Conservation (phyloP, 768 basidiomycete genomes). For the Auricularia sp. region DNA sequence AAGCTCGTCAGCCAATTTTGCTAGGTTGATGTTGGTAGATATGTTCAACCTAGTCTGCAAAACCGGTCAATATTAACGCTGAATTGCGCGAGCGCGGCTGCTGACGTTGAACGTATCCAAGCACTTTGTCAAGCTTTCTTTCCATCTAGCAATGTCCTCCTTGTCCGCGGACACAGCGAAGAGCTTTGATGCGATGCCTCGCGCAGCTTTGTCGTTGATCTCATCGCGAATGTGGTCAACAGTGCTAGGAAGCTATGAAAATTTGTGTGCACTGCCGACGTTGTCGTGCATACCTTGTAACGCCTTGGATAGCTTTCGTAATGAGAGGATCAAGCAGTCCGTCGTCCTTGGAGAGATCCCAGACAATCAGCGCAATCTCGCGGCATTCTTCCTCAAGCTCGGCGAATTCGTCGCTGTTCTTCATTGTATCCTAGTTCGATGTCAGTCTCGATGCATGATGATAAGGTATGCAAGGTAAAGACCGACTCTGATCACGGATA, state of each 20-base stretch:
- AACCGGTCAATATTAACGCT: background rate
- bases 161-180: background rate
- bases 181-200: background rate
- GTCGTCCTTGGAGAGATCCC: background rate
- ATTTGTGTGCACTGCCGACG: background rate
- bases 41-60: background rate
- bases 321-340: background rate
- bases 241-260: background rate
- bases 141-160: background rate
- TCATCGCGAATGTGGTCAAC: background rate
- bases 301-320: background rate
- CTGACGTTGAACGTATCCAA: background rate
- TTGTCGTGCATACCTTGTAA: background rate
- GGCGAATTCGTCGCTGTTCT: background rate
- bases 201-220: background rate
- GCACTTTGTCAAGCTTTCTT: background rate
- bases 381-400: background rate
- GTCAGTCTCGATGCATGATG: background rate
- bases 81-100: background rate
- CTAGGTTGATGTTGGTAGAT: background rate
- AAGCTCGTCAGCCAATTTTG: background rate
- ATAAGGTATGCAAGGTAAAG: background rate
- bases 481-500: background rate
- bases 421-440: background rate
- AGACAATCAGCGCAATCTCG: background rate